Conservation (phyloP, 2,329 filamentous ascomycete genomes). For the Davidsoniella australis region DNA sequence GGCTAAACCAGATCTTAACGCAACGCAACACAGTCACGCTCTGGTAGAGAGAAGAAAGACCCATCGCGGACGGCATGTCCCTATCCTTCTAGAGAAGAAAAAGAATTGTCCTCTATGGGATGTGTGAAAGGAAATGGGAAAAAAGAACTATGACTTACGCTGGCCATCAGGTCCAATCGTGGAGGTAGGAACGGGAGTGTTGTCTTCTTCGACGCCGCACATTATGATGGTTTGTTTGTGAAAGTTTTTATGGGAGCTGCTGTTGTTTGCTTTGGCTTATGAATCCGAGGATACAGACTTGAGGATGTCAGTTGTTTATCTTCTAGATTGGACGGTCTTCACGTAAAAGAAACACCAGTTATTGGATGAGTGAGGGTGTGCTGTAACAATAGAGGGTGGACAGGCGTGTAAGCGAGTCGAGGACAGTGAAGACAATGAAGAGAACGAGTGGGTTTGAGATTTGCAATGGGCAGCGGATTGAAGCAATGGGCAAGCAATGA, state of each 20-base stretch:
- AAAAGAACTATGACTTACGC: conserved; percentile 6
- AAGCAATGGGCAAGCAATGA: no score
- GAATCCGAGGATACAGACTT: no score
- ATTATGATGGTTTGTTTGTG: conserved; percentile 3
- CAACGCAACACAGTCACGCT: not conserved
- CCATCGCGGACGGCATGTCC: not conserved
- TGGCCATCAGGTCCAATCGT: conserved; percentile 3
- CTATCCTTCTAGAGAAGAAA: no score
- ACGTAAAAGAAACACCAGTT: not conserved
- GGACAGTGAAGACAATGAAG: not conserved
- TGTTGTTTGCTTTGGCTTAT: not conserved
- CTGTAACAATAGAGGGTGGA: conserved; percentile 2
- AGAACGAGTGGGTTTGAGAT: not conserved
- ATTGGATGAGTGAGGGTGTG: conserved; percentile 1
- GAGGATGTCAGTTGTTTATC: no score
- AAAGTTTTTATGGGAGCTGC: not conserved
- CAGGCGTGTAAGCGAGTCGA: conserved; percentile 3
- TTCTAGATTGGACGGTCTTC: no score
- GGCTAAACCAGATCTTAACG: not conserved
- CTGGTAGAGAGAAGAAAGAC: not conserved
- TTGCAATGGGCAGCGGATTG: not conserved
- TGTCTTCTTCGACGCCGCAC: conserved; percentile 12
- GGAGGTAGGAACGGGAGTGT: conserved; percentile 5
- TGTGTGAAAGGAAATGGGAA: not conserved
- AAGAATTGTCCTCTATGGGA: no score